These are phyloP conservation scores for Linaria vulgaris DNA, from an alignment of 257 asterid species.

Conservation along the genomic window DNA sequence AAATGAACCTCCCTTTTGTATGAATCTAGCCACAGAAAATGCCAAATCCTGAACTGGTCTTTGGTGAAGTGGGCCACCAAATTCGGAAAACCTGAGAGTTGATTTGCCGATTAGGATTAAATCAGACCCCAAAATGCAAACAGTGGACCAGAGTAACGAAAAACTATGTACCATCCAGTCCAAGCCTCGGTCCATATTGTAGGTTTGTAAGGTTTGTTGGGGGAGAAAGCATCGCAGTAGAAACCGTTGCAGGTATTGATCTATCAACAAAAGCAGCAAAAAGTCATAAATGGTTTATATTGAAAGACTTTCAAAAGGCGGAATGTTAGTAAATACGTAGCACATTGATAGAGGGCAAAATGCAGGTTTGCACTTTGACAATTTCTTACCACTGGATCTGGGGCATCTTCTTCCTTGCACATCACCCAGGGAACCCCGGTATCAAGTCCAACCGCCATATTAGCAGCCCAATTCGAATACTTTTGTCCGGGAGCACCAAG, in stretches of 20 bases:
- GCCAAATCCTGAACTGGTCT: constrained; percentile 95
- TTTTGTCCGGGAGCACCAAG: constrained; percentile 53
- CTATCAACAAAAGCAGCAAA: constrained; percentile 40
- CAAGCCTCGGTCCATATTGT: constrained; percentile 97
- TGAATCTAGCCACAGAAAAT: constrained; percentile 80
- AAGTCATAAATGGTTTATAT: no score
- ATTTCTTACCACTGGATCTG: constrained; percentile 79
- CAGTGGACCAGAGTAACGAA: not conserved
- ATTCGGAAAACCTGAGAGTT: constrained; percentile 70
- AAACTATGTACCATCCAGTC: constrained; percentile 71
- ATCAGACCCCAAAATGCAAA: not conserved
- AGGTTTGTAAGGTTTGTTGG: constrained; percentile 86
- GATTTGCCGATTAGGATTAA: constrained; percentile 16
- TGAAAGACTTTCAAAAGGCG: no score
- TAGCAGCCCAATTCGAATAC: constrained; percentile 66
- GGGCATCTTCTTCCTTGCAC: constrained; percentile 85
- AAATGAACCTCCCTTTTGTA: constrained; percentile 89
- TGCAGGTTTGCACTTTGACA: not conserved
- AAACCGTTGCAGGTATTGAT: constrained; percentile 95
- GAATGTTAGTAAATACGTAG: no score
- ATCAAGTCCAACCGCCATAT: constrained; percentile 55
- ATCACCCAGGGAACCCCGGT: constrained; percentile 82
- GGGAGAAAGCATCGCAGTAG: constrained; percentile 78
- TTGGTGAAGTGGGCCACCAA: constrained; percentile 68
- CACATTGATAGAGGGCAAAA: no score